phyloP scores from a whole-genome alignment of 768 basidiomycete genomes.

The Pulveroboletus sp. region DNA sequence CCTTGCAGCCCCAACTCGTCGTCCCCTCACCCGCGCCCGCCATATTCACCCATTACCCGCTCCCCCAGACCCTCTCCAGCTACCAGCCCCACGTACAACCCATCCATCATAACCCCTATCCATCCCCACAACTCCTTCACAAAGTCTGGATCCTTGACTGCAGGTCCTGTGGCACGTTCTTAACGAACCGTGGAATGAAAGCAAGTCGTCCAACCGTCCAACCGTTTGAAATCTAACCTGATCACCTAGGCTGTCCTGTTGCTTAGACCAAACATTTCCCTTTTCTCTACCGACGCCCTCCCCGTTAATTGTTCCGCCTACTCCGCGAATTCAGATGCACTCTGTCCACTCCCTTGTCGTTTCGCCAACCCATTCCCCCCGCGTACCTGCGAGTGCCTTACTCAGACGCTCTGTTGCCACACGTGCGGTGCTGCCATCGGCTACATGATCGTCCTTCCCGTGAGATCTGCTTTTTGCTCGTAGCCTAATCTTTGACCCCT shows the following conservation, averaged over 20 bases:
- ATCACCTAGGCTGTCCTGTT: slow-evolving; percentile 70
- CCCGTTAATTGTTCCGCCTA: slow-evolving; percentile 75
- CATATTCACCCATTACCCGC: slow-evolving; percentile 28
- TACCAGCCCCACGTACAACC: slow-evolving; percentile 36
- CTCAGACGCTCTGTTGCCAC: slow-evolving; percentile 76
- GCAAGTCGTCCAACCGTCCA: too few relatives aligned
- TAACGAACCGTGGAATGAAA: slow-evolving; percentile 87
- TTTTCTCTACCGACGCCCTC: slow-evolving; percentile 79
- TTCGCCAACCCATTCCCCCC: slow-evolving; percentile 28
- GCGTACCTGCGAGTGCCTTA: slow-evolving; percentile 82
- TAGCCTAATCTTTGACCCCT: slow-evolving; percentile 11
- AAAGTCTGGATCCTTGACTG: slow-evolving; percentile 84
- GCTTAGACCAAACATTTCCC: slow-evolving; percentile 71
- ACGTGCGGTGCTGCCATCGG: slow-evolving; percentile 72
- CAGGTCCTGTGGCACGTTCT: slow-evolving; percentile 63
- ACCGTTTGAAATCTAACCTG: slow-evolving; percentile 3
- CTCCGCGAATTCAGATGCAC: slow-evolving; percentile 43
- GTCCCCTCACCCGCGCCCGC: slow-evolving; percentile 16
- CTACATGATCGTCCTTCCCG: slow-evolving; percentile 75
- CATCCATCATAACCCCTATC: slow-evolving; percentile 42
- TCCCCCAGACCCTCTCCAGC: slow-evolving; percentile 14
- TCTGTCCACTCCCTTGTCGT: slow-evolving; percentile 38
- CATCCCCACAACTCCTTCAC: slow-evolving; percentile 43
- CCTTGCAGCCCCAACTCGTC: slow-evolving; percentile 10
- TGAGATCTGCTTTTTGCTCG: slow-evolving; percentile 19